Conservation (phyloP, 2,329 filamentous ascomycete species). For the Triangularia setosa region DNA sequence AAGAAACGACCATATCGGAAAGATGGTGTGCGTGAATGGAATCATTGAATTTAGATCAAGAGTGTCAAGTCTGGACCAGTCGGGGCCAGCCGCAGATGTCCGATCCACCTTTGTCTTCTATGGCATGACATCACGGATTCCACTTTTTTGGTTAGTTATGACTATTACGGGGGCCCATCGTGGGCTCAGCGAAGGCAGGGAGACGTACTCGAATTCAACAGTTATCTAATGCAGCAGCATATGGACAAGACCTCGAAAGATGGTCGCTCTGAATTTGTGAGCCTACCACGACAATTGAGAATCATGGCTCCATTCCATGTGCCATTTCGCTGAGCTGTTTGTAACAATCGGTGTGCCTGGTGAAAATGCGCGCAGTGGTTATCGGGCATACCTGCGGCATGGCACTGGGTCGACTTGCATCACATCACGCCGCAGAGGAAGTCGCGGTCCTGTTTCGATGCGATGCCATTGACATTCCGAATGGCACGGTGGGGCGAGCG, state of each 20-base stretch:
- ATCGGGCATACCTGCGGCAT: conserved; percentile 1
- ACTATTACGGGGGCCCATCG: background rate
- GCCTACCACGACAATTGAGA: background rate
- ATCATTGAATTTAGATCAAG: background rate
- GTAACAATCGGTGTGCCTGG: background rate
- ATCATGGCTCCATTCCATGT: background rate
- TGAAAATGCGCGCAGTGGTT: background rate
- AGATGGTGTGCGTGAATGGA: no score
- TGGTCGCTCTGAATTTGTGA: no score
- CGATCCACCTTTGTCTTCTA: background rate
- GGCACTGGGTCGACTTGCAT: background rate
- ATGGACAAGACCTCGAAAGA: background rate
- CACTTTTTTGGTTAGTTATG: background rate
- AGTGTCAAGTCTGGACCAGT: background rate
- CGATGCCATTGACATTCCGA: conserved; percentile 8
- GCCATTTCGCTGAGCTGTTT: background rate
- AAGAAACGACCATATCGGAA: background rate
- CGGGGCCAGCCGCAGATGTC: background rate
- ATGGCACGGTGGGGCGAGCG: conserved; percentile 11
- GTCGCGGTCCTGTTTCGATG: conserved; percentile 4
- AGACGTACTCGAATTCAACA: no score
- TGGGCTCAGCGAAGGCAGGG: background rate
- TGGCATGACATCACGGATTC: conserved; percentile 11
- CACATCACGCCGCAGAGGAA: background rate
- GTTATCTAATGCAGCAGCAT: no score